Conservation (phyloP, 1,284 basidiomycete species). For the Trametes pubescens region DNA sequence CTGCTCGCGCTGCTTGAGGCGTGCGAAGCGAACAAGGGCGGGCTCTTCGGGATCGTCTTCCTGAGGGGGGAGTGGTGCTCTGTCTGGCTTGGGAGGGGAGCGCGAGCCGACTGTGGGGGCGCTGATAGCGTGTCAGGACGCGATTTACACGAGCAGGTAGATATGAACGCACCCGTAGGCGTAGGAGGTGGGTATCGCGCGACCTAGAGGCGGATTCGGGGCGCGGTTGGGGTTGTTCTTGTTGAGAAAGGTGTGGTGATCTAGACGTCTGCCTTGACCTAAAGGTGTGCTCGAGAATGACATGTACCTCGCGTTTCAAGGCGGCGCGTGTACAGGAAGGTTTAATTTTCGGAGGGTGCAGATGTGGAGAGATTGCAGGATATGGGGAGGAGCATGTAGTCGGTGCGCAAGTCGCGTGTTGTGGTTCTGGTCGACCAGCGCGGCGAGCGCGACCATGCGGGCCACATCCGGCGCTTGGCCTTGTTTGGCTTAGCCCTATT, state of each 20-base stretch:
- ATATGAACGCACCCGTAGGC: conserved; percentile 66
- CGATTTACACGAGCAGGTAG: conserved; percentile 25
- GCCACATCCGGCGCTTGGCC: conserved; percentile 18
- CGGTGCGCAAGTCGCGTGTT: conserved; percentile 35
- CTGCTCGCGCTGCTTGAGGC: conserved; percentile 60
- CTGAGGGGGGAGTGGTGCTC: conserved; percentile 31
- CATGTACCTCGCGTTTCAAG: conserved; percentile 59
- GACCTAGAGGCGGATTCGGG: conserved; percentile 47
- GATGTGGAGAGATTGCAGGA: conserved; percentile 20
- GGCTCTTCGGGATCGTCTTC: conserved; percentile 54
- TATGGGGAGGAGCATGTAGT: conserved; percentile 30
- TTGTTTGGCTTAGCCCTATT: conserved; percentile 27
- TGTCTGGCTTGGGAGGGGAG: conserved; percentile 62
- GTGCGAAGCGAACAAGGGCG: conserved; percentile 58
- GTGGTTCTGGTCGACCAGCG: conserved; percentile 32
- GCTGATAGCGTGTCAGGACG: conserved; percentile 48
- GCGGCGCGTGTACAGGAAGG: conserved; percentile 16
- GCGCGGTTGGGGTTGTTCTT: conserved; percentile 50
- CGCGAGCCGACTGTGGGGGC: conserved; percentile 63
- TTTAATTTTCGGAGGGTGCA: conserved; percentile 9
- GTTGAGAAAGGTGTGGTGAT: conserved; percentile 78
- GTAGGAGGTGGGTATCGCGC: conserved; percentile 63
- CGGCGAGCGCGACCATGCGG: conserved; percentile 24
- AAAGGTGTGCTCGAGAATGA: conserved; percentile 84
- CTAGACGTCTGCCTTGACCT: conserved; percentile 83